phyloP scores from a whole-genome alignment of 1,139 yeast genomes.

The Zhuliangozyma parablackwelliae region DNA sequence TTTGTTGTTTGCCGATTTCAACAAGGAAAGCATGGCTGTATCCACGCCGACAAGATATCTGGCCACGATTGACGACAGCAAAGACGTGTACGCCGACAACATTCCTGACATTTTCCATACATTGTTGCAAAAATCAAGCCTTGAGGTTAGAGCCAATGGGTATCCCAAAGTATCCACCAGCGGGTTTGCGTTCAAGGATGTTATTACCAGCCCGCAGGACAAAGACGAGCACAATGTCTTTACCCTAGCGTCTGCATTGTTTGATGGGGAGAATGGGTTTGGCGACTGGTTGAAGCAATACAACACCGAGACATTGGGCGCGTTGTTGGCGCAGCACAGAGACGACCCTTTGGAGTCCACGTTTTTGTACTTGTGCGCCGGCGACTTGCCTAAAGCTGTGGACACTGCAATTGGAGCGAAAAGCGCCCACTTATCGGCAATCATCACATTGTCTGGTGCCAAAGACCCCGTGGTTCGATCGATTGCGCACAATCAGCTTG shows the following conservation, averaged over 20 bases:
- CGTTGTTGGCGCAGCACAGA: slow-evolving; percentile 13
- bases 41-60: slow-evolving; percentile 21
- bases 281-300: slow-evolving; percentile 34
- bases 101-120: slow-evolving; percentile 17
- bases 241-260: slow-evolving; percentile 16
- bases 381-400: slow-evolving; percentile 61
- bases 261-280: slow-evolving; percentile 23
- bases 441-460: slow-evolving; percentile 69
- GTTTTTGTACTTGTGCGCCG: slow-evolving; percentile 49
- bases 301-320: slow-evolving; percentile 16
- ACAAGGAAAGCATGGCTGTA: slow-evolving; percentile 21
- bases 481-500: slow-evolving; percentile 58
- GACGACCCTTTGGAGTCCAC: slow-evolving; percentile 45
- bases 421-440: slow-evolving; percentile 64
- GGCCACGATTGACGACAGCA: slow-evolving; percentile 13
- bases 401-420: slow-evolving; percentile 51
- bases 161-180: slow-evolving; percentile 21
- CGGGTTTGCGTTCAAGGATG: slow-evolving; percentile 12
- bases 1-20: slow-evolving; percentile 50
- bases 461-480: slow-evolving; percentile 53
- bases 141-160: slow-evolving; percentile 19
- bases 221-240: slow-evolving; percentile 8
- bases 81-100: slow-evolving; percentile 16
- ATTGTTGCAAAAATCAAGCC: slow-evolving; percentile 18
- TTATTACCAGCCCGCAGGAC: slow-evolving; percentile 4